These are phyloP conservation scores for Cymbopogon flexuosus DNA, from an alignment of 202 grass and related monocot species.

Conservation along the genomic window DNA sequence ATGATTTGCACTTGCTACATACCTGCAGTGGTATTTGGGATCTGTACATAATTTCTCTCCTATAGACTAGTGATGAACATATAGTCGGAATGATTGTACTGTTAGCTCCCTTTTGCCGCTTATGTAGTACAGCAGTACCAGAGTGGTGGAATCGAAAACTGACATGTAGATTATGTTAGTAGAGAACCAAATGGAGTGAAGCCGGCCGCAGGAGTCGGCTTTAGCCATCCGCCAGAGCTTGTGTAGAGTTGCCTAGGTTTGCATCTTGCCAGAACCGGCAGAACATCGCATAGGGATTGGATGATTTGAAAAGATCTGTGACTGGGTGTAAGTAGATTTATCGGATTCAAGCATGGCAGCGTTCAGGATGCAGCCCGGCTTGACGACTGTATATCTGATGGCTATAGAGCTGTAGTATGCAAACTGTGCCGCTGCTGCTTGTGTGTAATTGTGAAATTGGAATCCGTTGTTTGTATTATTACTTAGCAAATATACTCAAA, in stretches of 20 bases:
- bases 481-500: neutral
- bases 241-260: slow-evolving; percentile 37
- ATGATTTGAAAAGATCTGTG: neutral
- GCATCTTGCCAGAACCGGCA: neutral
- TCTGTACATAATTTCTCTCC: slow-evolving; percentile 50
- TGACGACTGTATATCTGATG: slow-evolving; percentile 12
- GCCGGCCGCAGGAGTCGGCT: neutral
- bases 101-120: slow-evolving; percentile 9
- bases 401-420: neutral
- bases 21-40: slow-evolving; percentile 21
- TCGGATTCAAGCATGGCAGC: neutral
- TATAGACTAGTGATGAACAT: slow-evolving; percentile 43
- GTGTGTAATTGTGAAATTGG: neutral
- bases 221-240: neutral
- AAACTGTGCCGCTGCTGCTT: neutral
- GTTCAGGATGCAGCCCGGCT: neutral
- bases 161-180: slow-evolving; percentile 28
- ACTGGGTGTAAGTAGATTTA: slow-evolving; percentile 10
- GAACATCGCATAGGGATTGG: neutral
- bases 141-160: slow-evolving; percentile 1
- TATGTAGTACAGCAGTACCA: neutral
- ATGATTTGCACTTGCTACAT: slow-evolving; percentile 11
- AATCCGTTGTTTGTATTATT: neutral
- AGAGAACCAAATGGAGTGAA: neutral
- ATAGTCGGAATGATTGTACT: slow-evolving; percentile 24